Percentiles rank a stretch among this genome's conserved stretches.
phyloP scores from a whole-genome alignment of 2,329 filamentous ascomycete genomes.

The Raffaelea albimanens region DNA sequence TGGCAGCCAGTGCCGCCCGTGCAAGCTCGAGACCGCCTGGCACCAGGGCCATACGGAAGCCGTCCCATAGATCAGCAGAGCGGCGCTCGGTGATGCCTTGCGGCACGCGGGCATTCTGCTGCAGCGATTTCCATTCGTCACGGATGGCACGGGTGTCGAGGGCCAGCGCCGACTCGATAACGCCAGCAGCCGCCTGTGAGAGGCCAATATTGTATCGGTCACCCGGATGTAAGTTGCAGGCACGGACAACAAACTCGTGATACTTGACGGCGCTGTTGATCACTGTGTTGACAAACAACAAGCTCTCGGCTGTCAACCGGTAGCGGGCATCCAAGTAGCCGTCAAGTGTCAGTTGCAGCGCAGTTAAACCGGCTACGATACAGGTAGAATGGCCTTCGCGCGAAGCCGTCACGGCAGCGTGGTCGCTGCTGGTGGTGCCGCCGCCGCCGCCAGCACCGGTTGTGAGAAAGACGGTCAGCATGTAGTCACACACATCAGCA shows the following conservation, averaged over 20 bases:
- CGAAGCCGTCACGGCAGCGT: constrained; percentile 41
- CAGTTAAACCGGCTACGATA: constrained; percentile 54
- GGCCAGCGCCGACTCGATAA: constrained; percentile 57
- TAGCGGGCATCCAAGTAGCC: constrained; percentile 40
- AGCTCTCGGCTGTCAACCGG: constrained; percentile 22
- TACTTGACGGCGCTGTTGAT: constrained; percentile 57
- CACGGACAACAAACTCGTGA: constrained; percentile 48
- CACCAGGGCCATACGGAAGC: constrained; percentile 59
- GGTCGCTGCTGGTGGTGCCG: too few relatives aligned
- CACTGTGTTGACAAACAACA: constrained; percentile 54
- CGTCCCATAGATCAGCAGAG: constrained; percentile 70
- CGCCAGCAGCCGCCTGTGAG: constrained; percentile 46
- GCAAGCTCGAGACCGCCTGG: constrained; percentile 63
- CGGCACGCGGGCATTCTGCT: constrained; percentile 50
- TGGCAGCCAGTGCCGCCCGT: constrained; percentile 61
- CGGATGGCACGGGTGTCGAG: constrained; percentile 63
- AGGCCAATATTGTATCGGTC: constrained; percentile 41
- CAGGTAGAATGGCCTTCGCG: constrained; percentile 50
- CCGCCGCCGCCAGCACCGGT: not conserved
- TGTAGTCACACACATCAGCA: constrained; percentile 69
- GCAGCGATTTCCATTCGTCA: constrained; percentile 59
- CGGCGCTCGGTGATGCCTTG: constrained; percentile 56
- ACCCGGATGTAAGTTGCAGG: constrained; percentile 35
- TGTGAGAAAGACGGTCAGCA: constrained; percentile 62
- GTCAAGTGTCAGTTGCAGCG: constrained; percentile 45